These are phyloP conservation scores for Penicillium bovifimosum DNA, from an alignment of 495 filamentous ascomycete genomes.

Conservation along the genomic window DNA sequence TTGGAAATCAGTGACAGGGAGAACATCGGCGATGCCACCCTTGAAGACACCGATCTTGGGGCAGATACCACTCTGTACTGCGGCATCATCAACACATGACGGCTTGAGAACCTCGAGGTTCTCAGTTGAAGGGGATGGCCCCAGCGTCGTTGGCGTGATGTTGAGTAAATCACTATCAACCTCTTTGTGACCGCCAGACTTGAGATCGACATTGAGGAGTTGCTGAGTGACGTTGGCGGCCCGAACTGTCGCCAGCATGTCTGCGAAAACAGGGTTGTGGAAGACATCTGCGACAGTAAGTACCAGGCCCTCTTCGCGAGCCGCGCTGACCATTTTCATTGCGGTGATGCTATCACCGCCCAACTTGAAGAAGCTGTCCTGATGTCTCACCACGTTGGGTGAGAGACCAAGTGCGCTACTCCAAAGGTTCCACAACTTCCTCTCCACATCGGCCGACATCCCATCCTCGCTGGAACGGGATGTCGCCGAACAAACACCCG, in stretches of 20 bases:
- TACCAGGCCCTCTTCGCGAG: constrained; percentile 46
- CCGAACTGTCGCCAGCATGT: constrained; percentile 37
- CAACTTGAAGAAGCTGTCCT: constrained; percentile 46
- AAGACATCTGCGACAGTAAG: constrained; percentile 54
- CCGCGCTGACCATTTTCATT: constrained; percentile 61
- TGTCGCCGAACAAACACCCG: constrained; percentile 21
- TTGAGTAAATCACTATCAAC: constrained; percentile 12
- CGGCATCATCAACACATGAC: constrained; percentile 33
- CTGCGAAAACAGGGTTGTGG: constrained; percentile 41
- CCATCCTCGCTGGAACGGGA: constrained; percentile 24
- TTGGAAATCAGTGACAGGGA: constrained; percentile 60
- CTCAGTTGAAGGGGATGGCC: constrained; percentile 29
- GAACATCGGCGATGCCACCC: constrained; percentile 51
- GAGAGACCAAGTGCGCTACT: constrained; percentile 39
- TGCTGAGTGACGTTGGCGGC: constrained; percentile 24
- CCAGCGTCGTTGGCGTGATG: constrained; percentile 12
- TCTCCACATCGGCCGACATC: constrained; percentile 25
- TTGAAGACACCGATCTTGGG: constrained; percentile 52
- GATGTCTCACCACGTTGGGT: constrained; percentile 33
- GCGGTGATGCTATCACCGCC: constrained; percentile 56
- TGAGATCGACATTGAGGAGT: constrained; percentile 21
- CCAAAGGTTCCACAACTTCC: constrained; percentile 43
- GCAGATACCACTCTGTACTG: constrained; percentile 43
- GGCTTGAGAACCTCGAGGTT: constrained; percentile 42
- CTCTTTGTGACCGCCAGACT: constrained; percentile 13